These are phyloP conservation scores for Wickerhamiella kazuoi DNA, from an alignment of 805 yeast species.

Conservation along the genomic window DNA sequence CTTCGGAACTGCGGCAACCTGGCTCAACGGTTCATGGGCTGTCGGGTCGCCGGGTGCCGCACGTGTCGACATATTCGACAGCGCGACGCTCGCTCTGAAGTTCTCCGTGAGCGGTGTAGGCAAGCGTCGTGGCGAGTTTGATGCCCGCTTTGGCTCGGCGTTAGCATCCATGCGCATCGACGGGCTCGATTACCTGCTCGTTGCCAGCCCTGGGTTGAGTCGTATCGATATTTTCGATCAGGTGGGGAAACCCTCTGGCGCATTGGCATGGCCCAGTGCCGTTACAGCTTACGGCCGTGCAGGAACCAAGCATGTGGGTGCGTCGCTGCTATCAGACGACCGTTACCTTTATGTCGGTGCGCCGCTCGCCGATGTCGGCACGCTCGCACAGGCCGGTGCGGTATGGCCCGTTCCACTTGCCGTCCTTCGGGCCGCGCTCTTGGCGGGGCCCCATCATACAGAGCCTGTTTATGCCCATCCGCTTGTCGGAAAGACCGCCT, in stretches of 20 bases:
- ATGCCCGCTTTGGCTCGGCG: conserved; percentile 27
- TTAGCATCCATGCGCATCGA: conserved; percentile 19
- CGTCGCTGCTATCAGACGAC: conserved; percentile 20
- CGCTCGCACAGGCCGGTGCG: conserved; percentile 23
- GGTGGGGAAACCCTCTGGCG: conserved; percentile 12
- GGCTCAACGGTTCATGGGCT: conserved; percentile 8
- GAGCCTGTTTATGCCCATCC: background rate
- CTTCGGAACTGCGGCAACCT: conserved; percentile 7
- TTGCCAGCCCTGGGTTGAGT: conserved; percentile 38
- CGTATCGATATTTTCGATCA: conserved; percentile 24
- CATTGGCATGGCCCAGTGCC: conserved; percentile 18
- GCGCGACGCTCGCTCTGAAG: background rate
- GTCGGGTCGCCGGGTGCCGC: conserved; percentile 12
- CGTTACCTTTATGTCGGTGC: conserved; percentile 31
- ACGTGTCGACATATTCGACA: conserved; percentile 7
- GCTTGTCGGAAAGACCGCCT: conserved; percentile 10
- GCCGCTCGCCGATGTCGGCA: conserved; percentile 24
- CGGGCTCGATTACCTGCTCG: conserved; percentile 24
- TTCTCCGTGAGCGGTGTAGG: conserved; percentile 4
- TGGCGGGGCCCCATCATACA: background rate
- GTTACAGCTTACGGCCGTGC: conserved; percentile 20
- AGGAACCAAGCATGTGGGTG: conserved; percentile 31
- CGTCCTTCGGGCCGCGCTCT: background rate
- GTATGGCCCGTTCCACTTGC: conserved; percentile 16
- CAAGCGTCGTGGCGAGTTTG: conserved; percentile 8